Conservation (phyloP, 345 rosid genomes). For the Anastatica hierochuntica region DNA sequence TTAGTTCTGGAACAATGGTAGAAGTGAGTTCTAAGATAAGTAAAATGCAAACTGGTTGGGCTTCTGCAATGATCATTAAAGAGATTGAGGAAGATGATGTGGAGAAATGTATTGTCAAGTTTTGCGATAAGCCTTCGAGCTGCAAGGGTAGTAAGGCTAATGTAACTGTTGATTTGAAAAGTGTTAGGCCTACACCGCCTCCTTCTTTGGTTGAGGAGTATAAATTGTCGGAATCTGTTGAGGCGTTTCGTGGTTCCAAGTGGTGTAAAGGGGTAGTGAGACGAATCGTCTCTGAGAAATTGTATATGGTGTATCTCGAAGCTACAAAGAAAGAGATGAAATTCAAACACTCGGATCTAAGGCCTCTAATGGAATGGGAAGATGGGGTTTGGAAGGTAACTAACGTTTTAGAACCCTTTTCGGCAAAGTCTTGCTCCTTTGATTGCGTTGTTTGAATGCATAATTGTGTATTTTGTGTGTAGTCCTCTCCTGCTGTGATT, state of each 20-base stretch:
- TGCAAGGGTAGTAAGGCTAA: conserved; percentile 21
- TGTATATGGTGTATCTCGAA: conserved; percentile 34
- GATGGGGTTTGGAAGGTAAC: conserved; percentile 1
- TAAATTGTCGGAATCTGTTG: conserved; percentile 42
- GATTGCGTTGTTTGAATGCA: too few species aligned
- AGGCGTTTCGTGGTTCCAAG: conserved; percentile 5
- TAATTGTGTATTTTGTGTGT: too few species aligned
- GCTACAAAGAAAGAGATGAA: conserved; percentile 30
- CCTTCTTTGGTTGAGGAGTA: conserved; percentile 25
- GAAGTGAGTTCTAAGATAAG: not conserved
- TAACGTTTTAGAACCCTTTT: not conserved
- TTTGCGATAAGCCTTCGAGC: not conserved
- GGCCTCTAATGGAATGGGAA: conserved; percentile 40
- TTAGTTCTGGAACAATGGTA: not conserved
- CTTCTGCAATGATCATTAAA: conserved; percentile 14
- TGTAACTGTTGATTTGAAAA: conserved; percentile 5
- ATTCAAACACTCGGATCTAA: conserved; percentile 28
- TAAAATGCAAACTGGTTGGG: not conserved
- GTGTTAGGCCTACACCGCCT: conserved; percentile 35
- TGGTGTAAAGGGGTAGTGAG: not conserved
- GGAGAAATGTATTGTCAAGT: conserved; percentile 19
- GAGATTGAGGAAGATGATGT: conserved; percentile 21
- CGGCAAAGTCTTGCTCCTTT: too few species aligned
- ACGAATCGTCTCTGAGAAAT: conserved; percentile 28
- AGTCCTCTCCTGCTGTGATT: not conserved